phyloP scores from a whole-genome alignment of 169 alveolate genomes.

The Babesia divergens region DNA sequence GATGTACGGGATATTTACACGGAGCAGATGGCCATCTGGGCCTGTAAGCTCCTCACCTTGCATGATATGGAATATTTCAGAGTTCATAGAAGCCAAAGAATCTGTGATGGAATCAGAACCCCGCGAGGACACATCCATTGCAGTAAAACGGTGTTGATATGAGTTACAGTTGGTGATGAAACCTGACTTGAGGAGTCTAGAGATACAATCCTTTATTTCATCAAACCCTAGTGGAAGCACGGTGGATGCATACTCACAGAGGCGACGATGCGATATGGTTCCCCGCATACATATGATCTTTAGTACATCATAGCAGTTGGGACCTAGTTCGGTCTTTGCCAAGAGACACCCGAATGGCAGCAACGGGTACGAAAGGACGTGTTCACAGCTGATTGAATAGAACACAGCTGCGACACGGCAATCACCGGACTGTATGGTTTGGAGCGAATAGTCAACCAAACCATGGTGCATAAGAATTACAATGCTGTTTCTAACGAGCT shows the following conservation, averaged over 20 bases:
- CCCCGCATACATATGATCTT: constrained; percentile 29
- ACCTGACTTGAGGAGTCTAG: constrained; percentile 15
- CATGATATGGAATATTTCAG: constrained; percentile 26
- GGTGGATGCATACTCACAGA: constrained; percentile 1
- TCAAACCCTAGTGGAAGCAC: not conserved
- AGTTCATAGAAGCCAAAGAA: constrained; percentile 28
- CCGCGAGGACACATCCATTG: not conserved
- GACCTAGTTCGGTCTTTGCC: constrained; percentile 31
- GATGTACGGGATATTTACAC: not conserved
- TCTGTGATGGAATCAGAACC: not conserved
- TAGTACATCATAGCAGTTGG: constrained; percentile 17
- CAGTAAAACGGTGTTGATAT: constrained; percentile 11
- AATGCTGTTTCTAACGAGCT: constrained; percentile 36
- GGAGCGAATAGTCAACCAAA: constrained; percentile 37
- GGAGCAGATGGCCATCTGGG: constrained; percentile 8
- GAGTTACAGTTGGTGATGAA: constrained; percentile 27
- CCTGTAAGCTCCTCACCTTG: constrained; percentile 38
- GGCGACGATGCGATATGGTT: constrained; percentile 37
- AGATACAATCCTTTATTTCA: not conserved
- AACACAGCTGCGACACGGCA: constrained; percentile 15
- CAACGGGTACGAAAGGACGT: constrained; percentile 24
- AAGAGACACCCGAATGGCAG: constrained; percentile 36
- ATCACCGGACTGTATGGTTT: constrained; percentile 4
- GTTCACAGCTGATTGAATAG: constrained; percentile 33
- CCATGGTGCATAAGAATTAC: constrained; percentile 50